Percentiles rank a stretch among this genome's conserved stretches.
These are phyloP conservation scores for Casuarina glauca DNA, from an alignment of 306 rosid species.

Conservation along the genomic window DNA sequence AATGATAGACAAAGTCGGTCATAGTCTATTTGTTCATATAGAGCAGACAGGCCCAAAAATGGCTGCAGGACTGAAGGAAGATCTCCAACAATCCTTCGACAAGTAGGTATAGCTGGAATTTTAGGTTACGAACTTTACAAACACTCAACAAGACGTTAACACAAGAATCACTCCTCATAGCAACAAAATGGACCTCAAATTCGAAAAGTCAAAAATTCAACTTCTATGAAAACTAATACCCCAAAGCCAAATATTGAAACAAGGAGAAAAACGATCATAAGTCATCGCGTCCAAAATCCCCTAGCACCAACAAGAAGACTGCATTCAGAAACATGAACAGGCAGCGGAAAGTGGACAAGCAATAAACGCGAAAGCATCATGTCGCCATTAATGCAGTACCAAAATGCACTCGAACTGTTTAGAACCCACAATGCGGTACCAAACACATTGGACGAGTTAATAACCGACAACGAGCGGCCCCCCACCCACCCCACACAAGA, in stretches of 20 bases:
- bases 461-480: too few species aligned
- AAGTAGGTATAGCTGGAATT: not conserved
- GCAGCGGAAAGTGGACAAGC: not conserved
- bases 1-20: not conserved
- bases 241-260: not conserved
- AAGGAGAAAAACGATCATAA: not conserved
- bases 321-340: slow-evolving; percentile 4
- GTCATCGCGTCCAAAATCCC: not conserved
- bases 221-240: not conserved
- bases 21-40: not conserved
- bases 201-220: not conserved
- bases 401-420: not conserved
- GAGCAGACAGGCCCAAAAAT: not conserved
- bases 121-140: not conserved
- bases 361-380: not conserved
- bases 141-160: not conserved
- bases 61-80: not conserved
- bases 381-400: not conserved
- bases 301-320: not conserved
- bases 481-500: not conserved
- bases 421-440: not conserved
- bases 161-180: not conserved
- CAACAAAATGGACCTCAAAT: not conserved
- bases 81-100: not conserved
- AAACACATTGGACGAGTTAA: too few species aligned